Evolutionary conservation across 2,329 filamentous ascomycete genomes (phyloP), one percentile per base, ranked within the genome.

Genomic region (Sporothrix luriei): DNA sequence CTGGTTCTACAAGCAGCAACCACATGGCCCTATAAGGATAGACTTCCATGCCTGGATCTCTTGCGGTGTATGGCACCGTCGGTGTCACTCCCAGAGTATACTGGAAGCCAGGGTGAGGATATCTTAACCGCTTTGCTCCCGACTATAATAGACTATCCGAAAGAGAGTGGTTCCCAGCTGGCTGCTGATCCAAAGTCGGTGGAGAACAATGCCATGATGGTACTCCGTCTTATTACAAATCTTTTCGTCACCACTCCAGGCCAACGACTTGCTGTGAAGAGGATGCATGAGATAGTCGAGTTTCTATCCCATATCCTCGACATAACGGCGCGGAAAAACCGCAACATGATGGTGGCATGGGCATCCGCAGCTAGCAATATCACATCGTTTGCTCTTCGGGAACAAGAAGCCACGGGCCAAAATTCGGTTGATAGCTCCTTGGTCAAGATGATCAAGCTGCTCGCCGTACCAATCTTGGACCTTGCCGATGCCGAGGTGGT

Each of bases 181-280:
- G 71, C 80, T 77, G 43, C 87, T 80, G 84, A 88, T 10, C 78
- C 80, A 4, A 80, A 85, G 0, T 83, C 90, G 0, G 88, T 88
- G 49, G 85, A 90, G 68, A 97, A 97, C 79, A 93, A 93, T 73
- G 87, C 88, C 13, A 97, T 98, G 90, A 91, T 99, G 83, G 89
- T 90, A 0, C 84, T 93, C 14, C 91, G 95, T 4, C 87, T 90
- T 16, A 84, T 98, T 64, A 90, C 88, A 40, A 99, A 99, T 75
- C 82, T 97, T 9, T 97, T 97, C 76, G 85, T 87, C 71, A 92
- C 91, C 0, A 81, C 87, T 0, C 84, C 90, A 69, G 95, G 95
- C 19, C 87, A 91, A 26, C 81, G 82, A 59, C 80, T 92, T 3
- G 87, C 88, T 6, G 84, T 87, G 55, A 87, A 89, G 1, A 79